A percentile compares a stretch with the other conserved stretches of the same genome.
Conservation (phyloP, 2,329 filamentous ascomycete species). For the Talaromyces rugulosus region DNA sequence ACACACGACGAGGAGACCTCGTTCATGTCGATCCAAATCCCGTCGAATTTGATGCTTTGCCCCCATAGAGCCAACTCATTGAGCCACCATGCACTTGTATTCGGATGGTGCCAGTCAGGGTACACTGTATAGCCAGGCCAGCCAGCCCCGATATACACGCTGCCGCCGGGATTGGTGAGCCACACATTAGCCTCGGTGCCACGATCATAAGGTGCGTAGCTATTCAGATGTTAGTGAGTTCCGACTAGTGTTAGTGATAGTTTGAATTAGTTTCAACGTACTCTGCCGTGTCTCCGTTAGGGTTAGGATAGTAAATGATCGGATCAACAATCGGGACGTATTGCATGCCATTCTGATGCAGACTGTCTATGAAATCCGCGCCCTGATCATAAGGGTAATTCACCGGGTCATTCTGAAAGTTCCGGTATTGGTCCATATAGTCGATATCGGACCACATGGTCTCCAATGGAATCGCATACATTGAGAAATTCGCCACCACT, state of each 20-base stretch:
- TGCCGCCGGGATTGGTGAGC: constrained; percentile 53
- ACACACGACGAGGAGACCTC: constrained; percentile 64
- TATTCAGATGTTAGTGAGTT: constrained; percentile 24
- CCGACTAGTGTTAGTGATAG: constrained; percentile 21
- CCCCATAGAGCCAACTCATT: constrained; percentile 51
- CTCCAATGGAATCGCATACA: constrained; percentile 55
- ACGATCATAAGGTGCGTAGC: constrained; percentile 44
- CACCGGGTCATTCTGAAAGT: constrained; percentile 54
- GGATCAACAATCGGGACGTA: constrained; percentile 60
- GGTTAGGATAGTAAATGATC: constrained; percentile 48
- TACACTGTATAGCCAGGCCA: constrained; percentile 60
- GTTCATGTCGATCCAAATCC: constrained; percentile 59
- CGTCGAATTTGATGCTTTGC: constrained; percentile 51
- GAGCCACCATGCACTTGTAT: constrained; percentile 58
- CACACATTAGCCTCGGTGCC: constrained; percentile 44
- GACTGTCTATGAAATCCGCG: constrained; percentile 47
- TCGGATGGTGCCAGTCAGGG: constrained; percentile 57
- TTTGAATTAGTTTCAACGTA: not conserved
- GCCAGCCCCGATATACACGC: constrained; percentile 51
- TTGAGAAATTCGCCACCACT: constrained; percentile 50
- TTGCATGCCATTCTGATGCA: constrained; percentile 54
- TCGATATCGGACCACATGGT: constrained; percentile 43
- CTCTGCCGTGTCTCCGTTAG: not conserved
- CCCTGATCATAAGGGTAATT: constrained; percentile 50
- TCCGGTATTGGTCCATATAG: constrained; percentile 59